Conservation (phyloP, 1,284 basidiomycete species). For the Polyporus tsugae region DNA sequence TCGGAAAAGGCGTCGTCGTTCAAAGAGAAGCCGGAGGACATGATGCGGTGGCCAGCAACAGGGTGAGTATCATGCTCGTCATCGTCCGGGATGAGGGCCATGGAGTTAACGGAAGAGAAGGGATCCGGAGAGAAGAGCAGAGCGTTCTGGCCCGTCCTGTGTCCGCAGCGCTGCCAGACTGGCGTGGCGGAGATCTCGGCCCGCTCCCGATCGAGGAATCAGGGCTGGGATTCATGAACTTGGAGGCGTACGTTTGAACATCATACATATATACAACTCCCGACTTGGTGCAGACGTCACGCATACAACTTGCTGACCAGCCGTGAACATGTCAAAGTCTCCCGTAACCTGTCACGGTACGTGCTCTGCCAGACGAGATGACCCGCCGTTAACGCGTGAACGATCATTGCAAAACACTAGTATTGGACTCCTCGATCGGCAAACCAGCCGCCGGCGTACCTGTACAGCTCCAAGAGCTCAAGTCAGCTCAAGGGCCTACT, state of each 20-base stretch:
- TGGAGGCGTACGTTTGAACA: too few relatives aligned
- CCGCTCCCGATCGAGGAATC: constrained; percentile 19
- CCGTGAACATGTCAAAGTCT: constrained; percentile 62
- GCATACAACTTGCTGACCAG: neutral
- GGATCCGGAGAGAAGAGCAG: constrained; percentile 5
- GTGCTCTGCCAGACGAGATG: constrained; percentile 24
- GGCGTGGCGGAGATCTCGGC: constrained; percentile 26
- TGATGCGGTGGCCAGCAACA: neutral
- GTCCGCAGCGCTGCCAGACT: constrained; percentile 10
- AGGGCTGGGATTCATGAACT: too few relatives aligned
- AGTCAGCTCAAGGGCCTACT: constrained; percentile 37
- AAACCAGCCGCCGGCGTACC: constrained; percentile 78
- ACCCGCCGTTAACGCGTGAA: neutral
- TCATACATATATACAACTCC: too few relatives aligned
- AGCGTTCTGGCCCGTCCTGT: neutral
- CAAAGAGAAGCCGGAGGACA: constrained; percentile 38
- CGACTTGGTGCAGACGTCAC: neutral
- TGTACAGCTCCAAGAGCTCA: constrained; percentile 64
- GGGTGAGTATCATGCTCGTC: constrained; percentile 19
- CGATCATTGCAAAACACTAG: constrained; percentile 48
- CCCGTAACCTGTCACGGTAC: constrained; percentile 91
- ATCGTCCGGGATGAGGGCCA: constrained; percentile 28
- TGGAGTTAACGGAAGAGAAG: constrained; percentile 14
- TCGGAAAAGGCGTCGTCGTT: constrained; percentile 77
- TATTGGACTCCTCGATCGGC: constrained; percentile 86